Base-by-base conservation (phyloP, 2,329 filamentous ascomycete genomes). In the Aphanocladium album region DNA sequence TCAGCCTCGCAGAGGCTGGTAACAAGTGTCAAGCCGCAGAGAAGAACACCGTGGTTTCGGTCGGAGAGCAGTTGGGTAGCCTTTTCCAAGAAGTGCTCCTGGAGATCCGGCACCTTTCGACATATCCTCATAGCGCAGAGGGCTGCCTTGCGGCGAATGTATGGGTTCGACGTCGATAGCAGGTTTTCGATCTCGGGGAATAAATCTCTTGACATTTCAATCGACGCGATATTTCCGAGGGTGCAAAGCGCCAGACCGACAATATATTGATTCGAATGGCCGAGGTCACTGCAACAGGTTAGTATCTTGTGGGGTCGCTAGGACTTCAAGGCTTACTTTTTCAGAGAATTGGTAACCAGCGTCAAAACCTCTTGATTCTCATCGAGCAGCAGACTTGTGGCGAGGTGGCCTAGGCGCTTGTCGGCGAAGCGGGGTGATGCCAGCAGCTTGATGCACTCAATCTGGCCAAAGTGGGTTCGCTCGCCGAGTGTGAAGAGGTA, bases 71-170 rank as follows among this genome's bases (percentile, higher is more conserved):
- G 81, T 30, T 91, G 83, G 63, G 95, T 89, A 17, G 93, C 90
- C 74, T 98, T 98, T 63, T 99, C 95, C 61, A 97, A 73, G 71
- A 99, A 99, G 76, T 99, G 93, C 74, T 99, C 96, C 75, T 96
- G 91, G 58, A 99, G 79, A 73, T 99, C 95, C 6, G 96, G 95
- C 12, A 99, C 95, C 76, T 99, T 99, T 69, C 92, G 89, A 78
- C 93, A 97, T 81, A 99, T 97, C 66, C 93, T 86, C 95, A 99
- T 99, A 55, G 95, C 95, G 76, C 95, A 99, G n/a, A 99, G 83
- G 4, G 95, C 95, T 19, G 95, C 95, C 80, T 99, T 99, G 68
- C 95, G 86, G 68, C 95, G 86, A 72, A 99, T 97, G 73, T 99
- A 99, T n/a, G 95, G 95, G 74, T 99, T 99, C 57, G 92, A 89